Evolutionary conservation across 371 early-diverging fungal genomes (phyloP).

Genomic region (Phascolomyces articulosus): DNA sequence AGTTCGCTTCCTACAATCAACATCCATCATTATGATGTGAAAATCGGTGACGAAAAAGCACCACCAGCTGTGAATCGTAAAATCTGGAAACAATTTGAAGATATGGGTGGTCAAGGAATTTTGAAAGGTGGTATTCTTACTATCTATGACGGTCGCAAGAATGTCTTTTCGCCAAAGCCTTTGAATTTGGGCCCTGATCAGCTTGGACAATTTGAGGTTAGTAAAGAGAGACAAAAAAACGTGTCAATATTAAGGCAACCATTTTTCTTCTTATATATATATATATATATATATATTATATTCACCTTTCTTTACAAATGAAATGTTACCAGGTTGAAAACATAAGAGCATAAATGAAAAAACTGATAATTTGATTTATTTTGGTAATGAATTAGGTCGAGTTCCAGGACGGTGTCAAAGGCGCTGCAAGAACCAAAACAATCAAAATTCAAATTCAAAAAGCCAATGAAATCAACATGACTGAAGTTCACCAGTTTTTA

Average conservation of each 20-base stretch:
- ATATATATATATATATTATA: no score
- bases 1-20: slow-evolving; percentile 32
- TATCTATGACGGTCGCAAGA: slow-evolving; percentile 56
- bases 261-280: neutral
- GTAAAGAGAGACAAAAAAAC: no score
- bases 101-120: slow-evolving; percentile 10
- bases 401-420: slow-evolving; percentile 15
- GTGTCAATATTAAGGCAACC: neutral
- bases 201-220: slow-evolving; percentile 44
- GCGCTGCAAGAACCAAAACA: neutral
- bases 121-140: slow-evolving; percentile 28
- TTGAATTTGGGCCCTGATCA: slow-evolving; percentile 34
- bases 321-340: no score
- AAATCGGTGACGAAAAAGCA: slow-evolving; percentile 19
- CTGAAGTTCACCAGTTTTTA: slow-evolving; percentile 53
- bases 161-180: slow-evolving; percentile 39
- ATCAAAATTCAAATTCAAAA: slow-evolving; percentile 56
- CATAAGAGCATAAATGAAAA: no score
- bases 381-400: slow-evolving; percentile 3
- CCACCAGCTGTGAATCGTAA: slow-evolving; percentile 38
- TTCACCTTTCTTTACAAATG: no score
- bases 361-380: no score
- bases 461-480: slow-evolving; percentile 59
- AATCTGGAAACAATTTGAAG: slow-evolving; percentile 42
- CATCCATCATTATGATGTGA: slow-evolving; percentile 42